Base-by-base conservation (phyloP, 805 yeast genomes). In the Myxozyma neotropica region DNA sequence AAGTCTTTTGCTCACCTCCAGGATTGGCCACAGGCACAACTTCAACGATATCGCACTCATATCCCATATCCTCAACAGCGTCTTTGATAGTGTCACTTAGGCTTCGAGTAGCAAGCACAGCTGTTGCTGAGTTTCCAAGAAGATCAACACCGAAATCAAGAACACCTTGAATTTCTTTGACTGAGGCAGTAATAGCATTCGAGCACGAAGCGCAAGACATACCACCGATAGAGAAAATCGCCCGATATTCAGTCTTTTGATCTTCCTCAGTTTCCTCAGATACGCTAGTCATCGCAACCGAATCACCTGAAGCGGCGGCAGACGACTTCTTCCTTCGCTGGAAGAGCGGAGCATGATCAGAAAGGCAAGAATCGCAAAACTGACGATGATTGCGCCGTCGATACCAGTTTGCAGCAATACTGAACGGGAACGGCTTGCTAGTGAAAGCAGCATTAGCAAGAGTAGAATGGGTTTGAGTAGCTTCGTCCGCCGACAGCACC, bases 141-240 rank as follows among this genome's bases (percentile, higher is more conserved):
- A 83, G 70, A 64, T 83, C 85, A 33, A 84, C 82, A 0, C 83
- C 79, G 42, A 77, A 77, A 26, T 75, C 76, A 21, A 68, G 53
- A 26, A 72, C 70, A 7, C 72, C 71, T 70, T 64, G 74, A n/a
- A 70, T 55, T 12, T 66, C 68, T 43, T 68, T 68, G 29, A 76
- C 72, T 0, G 82, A 80, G 17, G 72, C 72, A 0, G 81, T 76
- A 27, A 87, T 78, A 1, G 82, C 71, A 1, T 79, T 74, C 6
- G 82, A 71, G 68, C 90, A 85, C 4, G 86, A 74, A 3, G 87
- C 83, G 68, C 90, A 85, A 1, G 88, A 81, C 90, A 87, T 85
- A 1, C 89, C 90, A 10, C 79, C 79, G 52, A 87, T 75, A 6
- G 84, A 74, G 55, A 82, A 79, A 0, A 81, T 79, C 0, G 87